phyloP scores from a whole-genome alignment of 2,329 filamentous ascomycete species.

The Paecilomyces formosus region DNA sequence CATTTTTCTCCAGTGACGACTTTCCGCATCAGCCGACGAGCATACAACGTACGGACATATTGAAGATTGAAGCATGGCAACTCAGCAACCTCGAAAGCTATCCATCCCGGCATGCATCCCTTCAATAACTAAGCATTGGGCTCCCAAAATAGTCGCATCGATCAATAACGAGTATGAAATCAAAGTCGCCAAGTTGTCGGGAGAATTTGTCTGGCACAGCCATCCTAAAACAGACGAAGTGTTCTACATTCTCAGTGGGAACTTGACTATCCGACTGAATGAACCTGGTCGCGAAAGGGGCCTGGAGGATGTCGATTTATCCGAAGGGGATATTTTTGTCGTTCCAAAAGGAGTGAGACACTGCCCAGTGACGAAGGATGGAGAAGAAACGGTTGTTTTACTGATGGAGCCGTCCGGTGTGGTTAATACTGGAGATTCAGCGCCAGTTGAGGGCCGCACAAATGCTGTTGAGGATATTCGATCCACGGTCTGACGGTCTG shows the following conservation, averaged over 20 bases:
- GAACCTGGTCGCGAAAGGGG: constrained; percentile 2
- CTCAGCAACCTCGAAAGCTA: neutral
- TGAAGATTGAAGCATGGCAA: neutral
- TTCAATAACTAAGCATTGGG: neutral
- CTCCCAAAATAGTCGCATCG: neutral
- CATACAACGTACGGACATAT: neutral
- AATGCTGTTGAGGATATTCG: neutral
- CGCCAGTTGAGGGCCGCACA: neutral
- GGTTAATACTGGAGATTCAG: constrained; percentile 6
- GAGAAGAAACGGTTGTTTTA: constrained; percentile 29
- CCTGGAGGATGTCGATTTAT: neutral
- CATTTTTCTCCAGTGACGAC: too few species aligned
- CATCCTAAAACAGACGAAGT: constrained; percentile 37
- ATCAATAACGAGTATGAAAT: neutral
- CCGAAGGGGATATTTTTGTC: neutral
- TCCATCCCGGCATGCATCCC: neutral
- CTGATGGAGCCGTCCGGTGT: constrained; percentile 24
- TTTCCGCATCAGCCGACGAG: too few species aligned
- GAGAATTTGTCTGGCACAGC: constrained; percentile 34
- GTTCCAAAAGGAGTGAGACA: constrained; percentile 23
- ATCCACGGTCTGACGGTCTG: neutral
- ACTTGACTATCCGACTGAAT: constrained; percentile 27
- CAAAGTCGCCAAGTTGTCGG: constrained; percentile 30
- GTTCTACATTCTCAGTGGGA: constrained; percentile 33
- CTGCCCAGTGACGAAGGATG: constrained; percentile 19